Base-by-base conservation (phyloP, 495 filamentous ascomycete species). In the Aspergillus carlsbadensis region DNA sequence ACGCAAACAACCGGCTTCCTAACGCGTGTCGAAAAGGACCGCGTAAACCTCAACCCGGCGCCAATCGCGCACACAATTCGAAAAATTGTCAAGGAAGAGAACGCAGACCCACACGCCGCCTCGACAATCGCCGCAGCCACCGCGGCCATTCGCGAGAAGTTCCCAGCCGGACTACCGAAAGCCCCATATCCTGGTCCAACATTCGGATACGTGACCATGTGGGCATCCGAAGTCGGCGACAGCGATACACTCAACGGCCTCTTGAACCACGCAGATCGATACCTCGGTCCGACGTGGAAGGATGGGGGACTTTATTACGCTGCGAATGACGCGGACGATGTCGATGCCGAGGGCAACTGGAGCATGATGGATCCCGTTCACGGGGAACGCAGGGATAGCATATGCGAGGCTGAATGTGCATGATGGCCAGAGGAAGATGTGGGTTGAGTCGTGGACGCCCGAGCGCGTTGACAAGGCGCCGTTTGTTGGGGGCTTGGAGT, bases 371-470 rank as follows among this genome's bases (percentile, higher is more conserved):
- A 72, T 15, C 64, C n/a, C 68, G 6, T 73, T 68, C 36, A 60
- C 68, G 14, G 67, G 68, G n/a, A 68, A 72, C 48, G 57, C 62
- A 1, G 44, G 60, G 8, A 66, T 72, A 40, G 65, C 60, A 10
- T 73, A 73, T 36, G 54, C 67, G 7, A 50, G 69, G 26, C 59
- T 72, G 17, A 73, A 73, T 54, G 67, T 72, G n/a, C 29, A 46
- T 22, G 56, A 65, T 59, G 69, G 71, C 1, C 68, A 73, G 56
- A 58, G 67, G 53, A 65, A 65, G 50, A 75, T 74, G 66, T 72
- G 59, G 62, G 63, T 70, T n/a, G 10, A 50, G 10, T 66, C 71
- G 5, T 72, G 68, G 65, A 70, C 66, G 14, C 56, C 57, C 21
- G 66, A 65, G 22, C 35, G 46, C 10, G 15, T 68, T 2, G 29